Percentiles rank a stretch among this genome's conserved stretches.
Conservation (phyloP, 805 yeast genomes). For the Saturnispora dispora region DNA sequence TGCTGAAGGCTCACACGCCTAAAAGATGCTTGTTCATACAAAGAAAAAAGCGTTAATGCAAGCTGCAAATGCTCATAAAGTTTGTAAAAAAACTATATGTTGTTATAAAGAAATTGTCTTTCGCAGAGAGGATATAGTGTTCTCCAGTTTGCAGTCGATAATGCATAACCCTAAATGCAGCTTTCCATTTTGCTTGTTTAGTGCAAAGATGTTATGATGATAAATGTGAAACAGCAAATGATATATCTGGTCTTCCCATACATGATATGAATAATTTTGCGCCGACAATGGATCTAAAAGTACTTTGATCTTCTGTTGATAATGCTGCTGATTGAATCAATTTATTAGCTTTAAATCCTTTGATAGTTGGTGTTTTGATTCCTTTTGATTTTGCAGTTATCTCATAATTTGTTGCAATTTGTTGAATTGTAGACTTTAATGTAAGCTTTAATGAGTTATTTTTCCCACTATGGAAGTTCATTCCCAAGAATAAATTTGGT, state of each 20-base stretch:
- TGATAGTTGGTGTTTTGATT: background rate
- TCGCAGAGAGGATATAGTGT: too few relatives aligned
- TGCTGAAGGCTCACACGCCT: too few relatives aligned
- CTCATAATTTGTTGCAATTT: background rate
- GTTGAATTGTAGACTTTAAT: background rate
- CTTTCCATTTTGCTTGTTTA: background rate
- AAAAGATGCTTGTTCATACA: too few relatives aligned
- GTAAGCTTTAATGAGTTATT: background rate
- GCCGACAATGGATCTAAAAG: slow-evolving; percentile 6
- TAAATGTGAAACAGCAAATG: background rate
- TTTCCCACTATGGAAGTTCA: background rate
- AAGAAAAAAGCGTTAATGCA: too few relatives aligned
- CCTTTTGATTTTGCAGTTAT: background rate
- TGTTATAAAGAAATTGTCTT: too few relatives aligned
- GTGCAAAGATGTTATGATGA: background rate
- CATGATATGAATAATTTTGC: slow-evolving; percentile 6
- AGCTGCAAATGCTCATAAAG: too few relatives aligned
- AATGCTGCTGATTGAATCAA: background rate
- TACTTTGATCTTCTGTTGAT: background rate
- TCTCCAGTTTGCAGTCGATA: background rate
- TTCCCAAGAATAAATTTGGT: too few relatives aligned
- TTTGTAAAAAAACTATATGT: too few relatives aligned
- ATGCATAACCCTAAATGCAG: slow-evolving; percentile 4
- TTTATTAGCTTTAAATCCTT: background rate
- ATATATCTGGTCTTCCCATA: slow-evolving; percentile 9